Percentiles rank a stretch among this genome's conserved stretches.
Evolutionary conservation across 1,284 basidiomycete species (phyloP).

Genomic region (Tremellales sp.): DNA sequence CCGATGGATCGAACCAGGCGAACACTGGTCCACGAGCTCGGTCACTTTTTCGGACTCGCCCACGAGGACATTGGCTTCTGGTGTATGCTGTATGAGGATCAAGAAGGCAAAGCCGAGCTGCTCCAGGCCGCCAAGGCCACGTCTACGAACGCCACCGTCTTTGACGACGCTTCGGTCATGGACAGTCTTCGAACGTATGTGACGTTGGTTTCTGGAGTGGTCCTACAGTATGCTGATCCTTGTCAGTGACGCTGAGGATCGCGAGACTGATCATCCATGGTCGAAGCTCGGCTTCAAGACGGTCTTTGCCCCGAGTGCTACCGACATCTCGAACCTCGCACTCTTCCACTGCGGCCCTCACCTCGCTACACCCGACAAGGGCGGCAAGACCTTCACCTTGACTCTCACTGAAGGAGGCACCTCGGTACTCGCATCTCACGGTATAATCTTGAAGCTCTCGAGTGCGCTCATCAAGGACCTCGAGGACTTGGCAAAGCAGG

Average conservation of each 20-base stretch:
- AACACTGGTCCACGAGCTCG: background rate
- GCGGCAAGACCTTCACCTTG: background rate
- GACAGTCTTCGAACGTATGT: background rate
- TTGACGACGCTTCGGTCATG: background rate
- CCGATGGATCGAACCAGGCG: background rate
- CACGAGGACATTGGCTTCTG: background rate
- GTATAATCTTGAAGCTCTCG: background rate
- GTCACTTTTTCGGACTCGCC: background rate
- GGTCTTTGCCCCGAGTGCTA: background rate
- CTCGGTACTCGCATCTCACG: background rate
- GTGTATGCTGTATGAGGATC: background rate
- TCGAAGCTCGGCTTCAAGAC: background rate
- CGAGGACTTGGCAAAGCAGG: background rate
- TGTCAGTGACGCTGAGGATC: no score
- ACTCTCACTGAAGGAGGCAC: background rate
- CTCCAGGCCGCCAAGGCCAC: background rate
- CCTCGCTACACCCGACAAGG: background rate
- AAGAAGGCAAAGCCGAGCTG: background rate
- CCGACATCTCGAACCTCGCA: background rate
- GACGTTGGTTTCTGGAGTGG: no score
- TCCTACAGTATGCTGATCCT: no score
- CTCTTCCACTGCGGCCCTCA: background rate
- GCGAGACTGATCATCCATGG: no score
- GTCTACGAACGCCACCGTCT: background rate
- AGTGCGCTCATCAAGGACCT: background rate